Evolutionary conservation across 2,329 filamentous ascomycete genomes (phyloP).

Genomic region (Daldinia sp.): DNA sequence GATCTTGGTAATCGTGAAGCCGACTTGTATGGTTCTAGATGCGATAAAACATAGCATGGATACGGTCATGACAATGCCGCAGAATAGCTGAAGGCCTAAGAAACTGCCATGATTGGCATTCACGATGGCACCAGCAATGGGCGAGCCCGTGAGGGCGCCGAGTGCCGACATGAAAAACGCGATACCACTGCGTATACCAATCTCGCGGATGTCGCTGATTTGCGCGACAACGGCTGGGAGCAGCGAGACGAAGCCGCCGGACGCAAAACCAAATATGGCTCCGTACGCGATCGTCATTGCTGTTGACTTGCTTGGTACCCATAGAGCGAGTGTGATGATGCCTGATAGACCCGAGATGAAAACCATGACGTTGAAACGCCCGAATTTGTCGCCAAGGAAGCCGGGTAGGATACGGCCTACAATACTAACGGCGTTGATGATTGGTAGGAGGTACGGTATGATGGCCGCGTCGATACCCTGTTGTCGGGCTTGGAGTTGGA

Average conservation of each 20-base stretch:
- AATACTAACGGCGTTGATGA: conserved; percentile 69
- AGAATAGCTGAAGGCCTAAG: conserved; percentile 73
- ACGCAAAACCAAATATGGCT: conserved; percentile 73
- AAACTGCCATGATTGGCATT: conserved; percentile 64
- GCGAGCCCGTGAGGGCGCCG: conserved; percentile 74
- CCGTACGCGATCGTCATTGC: conserved; percentile 70
- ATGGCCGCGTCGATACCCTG: conserved; percentile 58
- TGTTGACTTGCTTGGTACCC: conserved; percentile 59
- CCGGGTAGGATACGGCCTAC: conserved; percentile 65
- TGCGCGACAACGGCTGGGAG: conserved; percentile 74
- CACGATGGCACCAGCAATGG: conserved; percentile 74
- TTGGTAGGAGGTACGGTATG: conserved; percentile 63
- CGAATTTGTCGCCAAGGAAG: conserved; percentile 57
- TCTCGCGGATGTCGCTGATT: conserved; percentile 75
- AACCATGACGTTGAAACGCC: conserved; percentile 59
- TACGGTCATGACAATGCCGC: conserved; percentile 62
- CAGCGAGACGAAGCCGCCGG: conserved; percentile 72
- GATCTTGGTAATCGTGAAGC: conserved; percentile 43
- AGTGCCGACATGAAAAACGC: conserved; percentile 72
- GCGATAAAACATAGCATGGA: conserved; percentile 46
- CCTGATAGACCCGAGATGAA: conserved; percentile 60
- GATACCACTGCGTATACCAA: conserved; percentile 75
- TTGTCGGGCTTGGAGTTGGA: conserved; percentile 61
- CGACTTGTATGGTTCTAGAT: conserved; percentile 47
- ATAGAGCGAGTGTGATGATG: conserved; percentile 57